Evolutionary conservation across 2,329 filamentous ascomycete genomes (phyloP).

Genomic region (Capronia americana): DNA sequence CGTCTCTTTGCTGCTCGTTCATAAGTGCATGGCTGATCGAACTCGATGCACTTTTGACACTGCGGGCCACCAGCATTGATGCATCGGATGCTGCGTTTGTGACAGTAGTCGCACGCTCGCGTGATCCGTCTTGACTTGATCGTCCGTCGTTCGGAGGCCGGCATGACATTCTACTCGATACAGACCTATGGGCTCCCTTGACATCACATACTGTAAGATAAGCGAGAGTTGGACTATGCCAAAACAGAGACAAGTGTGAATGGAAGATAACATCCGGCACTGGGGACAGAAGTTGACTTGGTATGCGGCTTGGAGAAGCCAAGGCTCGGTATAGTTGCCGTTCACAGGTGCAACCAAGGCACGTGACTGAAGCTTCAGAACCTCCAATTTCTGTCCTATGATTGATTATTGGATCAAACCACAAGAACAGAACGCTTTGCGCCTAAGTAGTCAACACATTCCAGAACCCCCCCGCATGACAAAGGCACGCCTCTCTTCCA

Average conservation of each 20-base stretch:
- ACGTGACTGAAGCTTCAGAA: background rate
- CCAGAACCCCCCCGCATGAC: background rate
- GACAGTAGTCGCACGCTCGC: slow-evolving; percentile 56
- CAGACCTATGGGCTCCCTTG: slow-evolving; percentile 6
- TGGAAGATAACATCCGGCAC: background rate
- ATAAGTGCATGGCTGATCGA: slow-evolving; percentile 58
- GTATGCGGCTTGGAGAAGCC: background rate
- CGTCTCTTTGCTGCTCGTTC: slow-evolving; percentile 53
- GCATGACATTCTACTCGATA: slow-evolving; percentile 18
- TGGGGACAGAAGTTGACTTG: background rate
- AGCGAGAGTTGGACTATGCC: background rate
- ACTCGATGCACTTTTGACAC: slow-evolving; percentile 60
- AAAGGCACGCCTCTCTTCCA: background rate
- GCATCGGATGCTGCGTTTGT: slow-evolving; percentile 56
- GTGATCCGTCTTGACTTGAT: slow-evolving; percentile 31
- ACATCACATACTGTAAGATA: slow-evolving; percentile 18
- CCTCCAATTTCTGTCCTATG: slow-evolving; percentile 4
- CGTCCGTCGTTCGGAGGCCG: slow-evolving; percentile 15
- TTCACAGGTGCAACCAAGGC: background rate
- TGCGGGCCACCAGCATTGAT: slow-evolving; percentile 44
- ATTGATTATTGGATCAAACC: background rate
- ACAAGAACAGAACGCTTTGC: slow-evolving; percentile 13
- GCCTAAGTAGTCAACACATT: background rate
- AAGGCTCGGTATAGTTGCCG: slow-evolving; percentile 9
- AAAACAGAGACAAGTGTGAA: slow-evolving; percentile 3